phyloP scores from a whole-genome alignment of 345 rosid species.

The Linum trigynum region DNA sequence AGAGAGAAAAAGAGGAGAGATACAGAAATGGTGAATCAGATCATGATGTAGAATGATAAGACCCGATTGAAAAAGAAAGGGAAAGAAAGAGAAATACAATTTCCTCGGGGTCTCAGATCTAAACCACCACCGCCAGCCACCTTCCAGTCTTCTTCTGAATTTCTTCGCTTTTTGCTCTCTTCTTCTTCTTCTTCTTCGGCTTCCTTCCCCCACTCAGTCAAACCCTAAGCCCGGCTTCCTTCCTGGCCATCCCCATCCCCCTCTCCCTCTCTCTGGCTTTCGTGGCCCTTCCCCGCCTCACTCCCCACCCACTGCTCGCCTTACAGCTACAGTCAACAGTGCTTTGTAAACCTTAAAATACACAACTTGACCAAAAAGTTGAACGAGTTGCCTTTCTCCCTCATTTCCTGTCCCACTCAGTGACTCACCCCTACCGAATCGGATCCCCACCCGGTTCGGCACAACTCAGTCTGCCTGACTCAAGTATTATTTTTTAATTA shows the following conservation, averaged over 20 bases:
- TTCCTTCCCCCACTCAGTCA: too few relatives aligned
- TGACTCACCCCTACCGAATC: too few relatives aligned
- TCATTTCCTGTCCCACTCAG: too few relatives aligned
- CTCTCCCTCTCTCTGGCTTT: too few relatives aligned
- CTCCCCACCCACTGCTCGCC: background rate
- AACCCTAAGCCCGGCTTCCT: too few relatives aligned
- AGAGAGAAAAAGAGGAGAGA: slow-evolving; percentile 13
- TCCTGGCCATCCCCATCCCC: too few relatives aligned
- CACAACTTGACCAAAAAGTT: background rate
- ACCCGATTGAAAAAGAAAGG: slow-evolving; percentile 20
- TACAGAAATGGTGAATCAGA: slow-evolving; percentile 27
- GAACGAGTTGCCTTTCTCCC: background rate
- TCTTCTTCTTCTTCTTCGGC: background rate
- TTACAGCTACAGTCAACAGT: background rate
- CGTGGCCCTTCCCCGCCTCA: too few relatives aligned
- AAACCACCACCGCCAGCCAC: background rate
- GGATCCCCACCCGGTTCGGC: too few relatives aligned
- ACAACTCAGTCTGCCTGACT: background rate
- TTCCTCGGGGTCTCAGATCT: background rate
- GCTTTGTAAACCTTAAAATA: background rate
- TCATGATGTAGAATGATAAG: slow-evolving; percentile 34
- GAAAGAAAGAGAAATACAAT: background rate
- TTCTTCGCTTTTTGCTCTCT: slow-evolving; percentile 33
- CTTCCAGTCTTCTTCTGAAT: background rate
- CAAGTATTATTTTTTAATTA: background rate